Evolutionary conservation across 2,329 filamentous ascomycete species (phyloP).

Genomic region (Furcasterigmium furcatum): DNA sequence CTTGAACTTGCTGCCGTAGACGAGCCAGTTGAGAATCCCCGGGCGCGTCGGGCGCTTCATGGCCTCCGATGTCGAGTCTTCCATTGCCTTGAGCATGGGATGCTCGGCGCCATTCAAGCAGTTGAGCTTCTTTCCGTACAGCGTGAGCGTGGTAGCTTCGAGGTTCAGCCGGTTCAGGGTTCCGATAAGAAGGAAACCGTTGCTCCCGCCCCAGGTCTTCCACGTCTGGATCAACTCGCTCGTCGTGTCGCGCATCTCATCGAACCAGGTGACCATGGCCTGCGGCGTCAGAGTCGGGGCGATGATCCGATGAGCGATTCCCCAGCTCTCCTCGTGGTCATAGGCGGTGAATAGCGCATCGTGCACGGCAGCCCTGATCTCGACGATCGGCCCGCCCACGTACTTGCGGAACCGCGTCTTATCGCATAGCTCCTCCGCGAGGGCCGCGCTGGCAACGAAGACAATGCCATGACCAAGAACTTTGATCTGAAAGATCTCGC

Average conservation of each 20-base stretch:
- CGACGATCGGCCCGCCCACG: slow-evolving; percentile 48
- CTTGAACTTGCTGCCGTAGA: slow-evolving; percentile 51
- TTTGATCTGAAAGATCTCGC: slow-evolving; percentile 35
- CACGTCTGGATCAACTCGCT: slow-evolving; percentile 48
- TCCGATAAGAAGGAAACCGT: slow-evolving; percentile 38
- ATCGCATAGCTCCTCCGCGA: slow-evolving; percentile 44
- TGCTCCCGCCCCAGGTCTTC: slow-evolving; percentile 31
- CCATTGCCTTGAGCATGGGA: slow-evolving; percentile 50
- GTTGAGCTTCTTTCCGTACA: slow-evolving; percentile 49
- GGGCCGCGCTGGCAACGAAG: slow-evolving; percentile 35
- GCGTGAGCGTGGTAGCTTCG: slow-evolving; percentile 44
- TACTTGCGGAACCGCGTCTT: slow-evolving; percentile 51
- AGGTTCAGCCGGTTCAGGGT: slow-evolving; percentile 53
- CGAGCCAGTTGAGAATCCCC: slow-evolving; percentile 47
- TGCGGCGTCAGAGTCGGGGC: slow-evolving; percentile 36
- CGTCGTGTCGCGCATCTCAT: slow-evolving; percentile 45
- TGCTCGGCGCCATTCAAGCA: slow-evolving; percentile 41
- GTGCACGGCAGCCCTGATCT: slow-evolving; percentile 47
- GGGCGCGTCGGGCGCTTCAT: slow-evolving; percentile 52
- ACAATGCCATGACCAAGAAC: slow-evolving; percentile 29
- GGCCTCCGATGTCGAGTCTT: slow-evolving; percentile 51
- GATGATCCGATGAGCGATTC: slow-evolving; percentile 49
- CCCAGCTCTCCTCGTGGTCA: slow-evolving; percentile 45
- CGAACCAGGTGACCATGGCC: slow-evolving; percentile 31
- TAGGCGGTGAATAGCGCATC: slow-evolving; percentile 51